Evolutionary conservation across 2,329 filamentous ascomycete species (phyloP), one percentile per base, ranked within the genome.

Genomic region (Tolypocladium tundrense): DNA sequence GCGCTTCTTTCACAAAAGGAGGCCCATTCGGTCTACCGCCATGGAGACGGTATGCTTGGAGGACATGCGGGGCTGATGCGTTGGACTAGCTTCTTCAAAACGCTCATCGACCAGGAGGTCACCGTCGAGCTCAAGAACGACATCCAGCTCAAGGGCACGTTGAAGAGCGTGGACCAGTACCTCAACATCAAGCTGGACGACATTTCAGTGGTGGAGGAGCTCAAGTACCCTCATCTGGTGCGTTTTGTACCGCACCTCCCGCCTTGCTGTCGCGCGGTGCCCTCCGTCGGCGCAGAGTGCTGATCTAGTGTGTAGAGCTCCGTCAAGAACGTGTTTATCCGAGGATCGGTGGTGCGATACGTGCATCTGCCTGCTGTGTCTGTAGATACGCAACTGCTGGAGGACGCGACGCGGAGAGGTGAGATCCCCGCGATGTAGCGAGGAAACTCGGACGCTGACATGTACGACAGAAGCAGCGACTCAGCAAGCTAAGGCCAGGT

Each of bases 111-210:
- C 79, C 88, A 94, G 66, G 87, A 95, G 79, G 92, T 99, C 69
- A 97, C 92, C 53, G 91, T 99, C 71, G 94, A 99, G 79, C 89
- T 99, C 73, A 99, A 99, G 78, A 99, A 99, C 74, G 94, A 99
- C 77, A 96, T 99, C 67, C 91, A 92, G 71, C 95, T 99, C 73
- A 90, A 90, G 67, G 94, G 94, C 64, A 95, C 88, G 41, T 82
- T 99, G 65, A 99, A 97, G 80, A 95, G 90, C 70, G 93, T 99
- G 65, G 94, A 99, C 73, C 94, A 97, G 78, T 99, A 96, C 76
- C 85, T 99, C 70, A 99, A 99, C 77, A 97, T 99, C 77, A 97
- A 97, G 80, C 85, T 99, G 55, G 94, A 99, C 70, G 91, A 97
- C 69, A 95, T 97, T 61, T 83, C 87, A 62, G 93, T 97, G 39